Percentiles rank a stretch among this genome's conserved stretches.
phyloP scores from a whole-genome alignment of 2,329 filamentous ascomycete genomes.

The Fusarium devonianum region DNA sequence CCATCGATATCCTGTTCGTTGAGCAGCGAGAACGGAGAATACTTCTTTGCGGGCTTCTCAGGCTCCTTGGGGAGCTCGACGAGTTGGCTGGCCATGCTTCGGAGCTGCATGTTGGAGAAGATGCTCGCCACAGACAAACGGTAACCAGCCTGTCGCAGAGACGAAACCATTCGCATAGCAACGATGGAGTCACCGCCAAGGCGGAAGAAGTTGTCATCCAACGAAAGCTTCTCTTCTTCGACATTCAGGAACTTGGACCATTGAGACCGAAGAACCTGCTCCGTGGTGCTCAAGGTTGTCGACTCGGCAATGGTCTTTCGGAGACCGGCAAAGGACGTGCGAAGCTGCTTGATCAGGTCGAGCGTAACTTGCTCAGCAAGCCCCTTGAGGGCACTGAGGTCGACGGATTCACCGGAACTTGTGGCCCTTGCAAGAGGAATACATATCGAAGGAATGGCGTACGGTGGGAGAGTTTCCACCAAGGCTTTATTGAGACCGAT shows the following conservation, averaged over 20 bases:
- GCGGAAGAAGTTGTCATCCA: conserved; percentile 43
- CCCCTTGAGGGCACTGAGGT: conserved; percentile 6
- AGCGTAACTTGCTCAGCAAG: conserved; percentile 17
- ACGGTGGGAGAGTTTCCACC: conserved; percentile 38
- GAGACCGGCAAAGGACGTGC: conserved; percentile 22
- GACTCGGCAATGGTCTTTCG: conserved; percentile 25
- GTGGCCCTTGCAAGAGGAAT: conserved; percentile 16
- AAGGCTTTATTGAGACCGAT: conserved; percentile 38
- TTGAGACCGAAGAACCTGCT: conserved; percentile 24
- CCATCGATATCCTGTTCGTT: conserved; percentile 17
- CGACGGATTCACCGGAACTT: not conserved
- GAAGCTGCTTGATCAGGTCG: conserved; percentile 23
- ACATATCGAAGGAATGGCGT: conserved; percentile 38
- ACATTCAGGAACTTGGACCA: conserved; percentile 35
- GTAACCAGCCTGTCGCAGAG: conserved; percentile 34
- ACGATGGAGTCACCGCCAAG: conserved; percentile 40
- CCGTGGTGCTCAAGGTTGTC: conserved; percentile 30
- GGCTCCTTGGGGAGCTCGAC: conserved; percentile 12
- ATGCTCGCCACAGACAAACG: conserved; percentile 39
- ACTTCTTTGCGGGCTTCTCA: conserved; percentile 14
- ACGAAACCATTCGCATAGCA: conserved; percentile 41
- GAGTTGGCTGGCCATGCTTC: conserved; percentile 33
- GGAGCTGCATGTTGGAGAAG: conserved; percentile 41
- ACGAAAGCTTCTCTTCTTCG: conserved; percentile 34
- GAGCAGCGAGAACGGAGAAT: conserved; percentile 35